These are phyloP conservation scores for Glycine tomentella DNA, from an alignment of 306 rosid species.

Conservation along the genomic window DNA sequence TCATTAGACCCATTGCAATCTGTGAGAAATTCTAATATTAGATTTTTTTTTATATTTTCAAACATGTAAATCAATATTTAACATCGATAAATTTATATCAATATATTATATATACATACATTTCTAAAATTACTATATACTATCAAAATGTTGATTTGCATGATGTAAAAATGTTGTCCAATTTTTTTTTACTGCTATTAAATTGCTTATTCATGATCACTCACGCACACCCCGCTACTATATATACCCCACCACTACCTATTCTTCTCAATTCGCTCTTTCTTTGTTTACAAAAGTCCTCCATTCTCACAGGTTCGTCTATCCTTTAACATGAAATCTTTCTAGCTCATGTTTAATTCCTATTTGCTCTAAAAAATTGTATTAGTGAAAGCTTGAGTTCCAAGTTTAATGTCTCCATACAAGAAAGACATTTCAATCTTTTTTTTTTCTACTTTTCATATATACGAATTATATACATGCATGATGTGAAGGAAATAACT, in stretches of 20 bases:
- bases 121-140: not conserved
- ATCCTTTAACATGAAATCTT: not conserved
- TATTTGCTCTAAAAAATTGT: not conserved
- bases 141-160: no score
- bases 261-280: constrained; percentile 10
- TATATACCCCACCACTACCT: constrained; percentile 20
- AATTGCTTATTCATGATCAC: not conserved
- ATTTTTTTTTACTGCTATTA: not conserved
- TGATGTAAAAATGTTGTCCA: no score
- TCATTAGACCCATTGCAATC: constrained; percentile 15
- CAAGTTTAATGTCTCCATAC: not conserved
- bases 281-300: constrained; percentile 25
- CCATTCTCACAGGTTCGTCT: constrained; percentile 30
- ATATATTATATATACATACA: not conserved
- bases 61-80: not conserved
- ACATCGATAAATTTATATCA: not conserved
- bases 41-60: not conserved
- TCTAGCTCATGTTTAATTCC: not conserved
- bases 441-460: not conserved
- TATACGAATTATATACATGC: not conserved
- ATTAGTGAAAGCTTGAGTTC: not conserved
- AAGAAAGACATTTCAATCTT: constrained; percentile 6
- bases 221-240: not conserved
- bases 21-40: not conserved
- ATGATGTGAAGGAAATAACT: not conserved